A percentile compares a stretch with the other conserved stretches of the same genome.
Evolutionary conservation across 129 eudicot species (phyloP).

Genomic region (Flaveria linearis): DNA sequence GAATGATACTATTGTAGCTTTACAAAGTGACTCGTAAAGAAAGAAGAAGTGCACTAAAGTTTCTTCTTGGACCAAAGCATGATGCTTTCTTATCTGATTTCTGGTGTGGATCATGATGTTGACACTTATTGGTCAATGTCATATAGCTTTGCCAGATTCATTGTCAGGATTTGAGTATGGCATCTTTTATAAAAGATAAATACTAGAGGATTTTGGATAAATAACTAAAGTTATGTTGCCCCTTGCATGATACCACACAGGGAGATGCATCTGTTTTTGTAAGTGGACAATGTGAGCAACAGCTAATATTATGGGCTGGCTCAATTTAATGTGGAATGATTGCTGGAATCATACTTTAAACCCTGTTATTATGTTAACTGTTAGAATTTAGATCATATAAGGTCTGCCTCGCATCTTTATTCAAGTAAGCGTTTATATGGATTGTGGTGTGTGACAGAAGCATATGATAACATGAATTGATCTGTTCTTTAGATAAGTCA

Average conservation of each 20-base stretch:
- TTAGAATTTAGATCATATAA: too few relatives aligned
- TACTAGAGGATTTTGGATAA: too few relatives aligned
- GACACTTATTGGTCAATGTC: conserved; percentile 21
- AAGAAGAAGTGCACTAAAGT: conserved; percentile 13
- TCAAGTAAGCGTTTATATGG: background rate
- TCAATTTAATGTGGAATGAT: too few relatives aligned
- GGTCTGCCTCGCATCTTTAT: too few relatives aligned
- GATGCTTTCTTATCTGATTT: background rate
- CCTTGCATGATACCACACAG: too few relatives aligned
- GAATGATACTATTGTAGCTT: conserved; percentile 11
- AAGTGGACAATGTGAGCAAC: too few relatives aligned
- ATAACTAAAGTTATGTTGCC: too few relatives aligned
- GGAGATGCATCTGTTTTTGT: too few relatives aligned
- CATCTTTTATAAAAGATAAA: conserved; percentile 18
- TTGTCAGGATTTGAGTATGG: conserved; percentile 5
- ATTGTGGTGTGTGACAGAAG: conserved; percentile 7
- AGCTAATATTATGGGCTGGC: too few relatives aligned
- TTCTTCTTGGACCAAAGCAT: conserved; percentile 13
- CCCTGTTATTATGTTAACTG: too few relatives aligned
- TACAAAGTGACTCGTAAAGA: conserved; percentile 14
- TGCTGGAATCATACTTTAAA: too few relatives aligned
- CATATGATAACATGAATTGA: background rate
- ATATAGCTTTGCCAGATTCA: conserved; percentile 27
- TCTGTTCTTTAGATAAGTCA: background rate
- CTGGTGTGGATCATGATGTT: conserved; percentile 26